Percentiles rank a stretch among this genome's conserved stretches.
phyloP scores from a whole-genome alignment of 2,329 filamentous ascomycete genomes.

The Aureobasidium sp. region DNA sequence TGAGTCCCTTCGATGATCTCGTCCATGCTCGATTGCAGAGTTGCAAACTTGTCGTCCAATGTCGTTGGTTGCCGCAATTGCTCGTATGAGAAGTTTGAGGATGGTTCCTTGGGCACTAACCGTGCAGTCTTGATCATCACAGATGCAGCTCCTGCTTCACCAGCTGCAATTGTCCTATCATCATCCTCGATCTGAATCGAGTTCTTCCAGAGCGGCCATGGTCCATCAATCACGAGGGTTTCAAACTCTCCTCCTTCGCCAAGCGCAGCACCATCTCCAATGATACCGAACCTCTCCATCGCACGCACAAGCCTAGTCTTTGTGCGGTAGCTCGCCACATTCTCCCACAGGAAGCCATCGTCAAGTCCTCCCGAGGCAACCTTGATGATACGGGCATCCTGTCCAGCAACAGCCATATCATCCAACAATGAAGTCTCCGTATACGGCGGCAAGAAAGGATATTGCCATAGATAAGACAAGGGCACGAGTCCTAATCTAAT shows the following conservation, averaged over 20 bases:
- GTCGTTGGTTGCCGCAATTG: constrained; percentile 54
- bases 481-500: constrained; percentile 74
- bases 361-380: constrained; percentile 86
- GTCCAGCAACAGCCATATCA: constrained; percentile 71
- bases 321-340: constrained; percentile 56
- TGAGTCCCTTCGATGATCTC: neutral
- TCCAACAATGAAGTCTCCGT: constrained; percentile 53
- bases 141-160: constrained; percentile 73
- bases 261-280: constrained; percentile 62
- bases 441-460: constrained; percentile 60
- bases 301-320: constrained; percentile 46
- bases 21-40: constrained; percentile 25
- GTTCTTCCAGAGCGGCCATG: constrained; percentile 62
- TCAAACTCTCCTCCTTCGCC: constrained; percentile 97
- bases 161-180: constrained; percentile 49
- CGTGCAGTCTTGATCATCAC: constrained; percentile 55
- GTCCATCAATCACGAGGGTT: constrained; percentile 80
- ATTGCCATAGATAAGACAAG: constrained; percentile 89
- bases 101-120: constrained; percentile 40
- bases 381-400: constrained; percentile 91
- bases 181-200: constrained; percentile 56
- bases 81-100: constrained; percentile 2
- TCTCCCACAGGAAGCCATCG: constrained; percentile 70
- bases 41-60: constrained; percentile 57
- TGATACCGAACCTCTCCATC: constrained; percentile 60